phyloP scores from a whole-genome alignment of 805 yeast species.

The Komagataella kurtzmanii region DNA sequence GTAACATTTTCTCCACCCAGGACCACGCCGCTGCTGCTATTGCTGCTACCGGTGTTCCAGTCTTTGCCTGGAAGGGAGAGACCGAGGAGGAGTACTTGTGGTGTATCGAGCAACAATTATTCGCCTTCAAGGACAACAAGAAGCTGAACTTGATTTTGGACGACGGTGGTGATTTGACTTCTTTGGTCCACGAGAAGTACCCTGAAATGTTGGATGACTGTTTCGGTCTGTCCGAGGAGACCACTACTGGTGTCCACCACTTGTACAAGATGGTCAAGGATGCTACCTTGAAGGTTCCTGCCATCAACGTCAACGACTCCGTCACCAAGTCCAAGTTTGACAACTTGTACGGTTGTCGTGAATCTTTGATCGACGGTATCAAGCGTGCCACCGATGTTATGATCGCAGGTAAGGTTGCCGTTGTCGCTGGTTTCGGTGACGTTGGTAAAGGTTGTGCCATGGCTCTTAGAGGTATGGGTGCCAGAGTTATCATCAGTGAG shows the following conservation, averaged over 20 bases:
- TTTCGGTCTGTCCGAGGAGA: slow-evolving; percentile 95
- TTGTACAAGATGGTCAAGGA: slow-evolving; percentile 92
- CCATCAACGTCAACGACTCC: slow-evolving; percentile 97
- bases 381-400: slow-evolving; percentile 98
- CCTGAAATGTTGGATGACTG: slow-evolving; percentile 95
- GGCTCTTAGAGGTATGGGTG: slow-evolving; percentile 98
- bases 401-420: slow-evolving; percentile 99
- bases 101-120: slow-evolving; percentile 99
- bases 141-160: slow-evolving; percentile 94
- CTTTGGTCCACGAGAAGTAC: slow-evolving; percentile 93
- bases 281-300: slow-evolving; percentile 87
- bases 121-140: slow-evolving; percentile 91
- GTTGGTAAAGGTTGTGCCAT: slow-evolving; percentile 99
- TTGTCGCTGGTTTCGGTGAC: slow-evolving; percentile 99
- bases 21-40: slow-evolving; percentile 99
- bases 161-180: slow-evolving; percentile 98
- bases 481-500: slow-evolving; percentile 95
- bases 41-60: slow-evolving; percentile 99
- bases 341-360: slow-evolving; percentile 99
- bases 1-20: slow-evolving; percentile 99
- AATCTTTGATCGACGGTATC: slow-evolving; percentile 96
- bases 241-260: slow-evolving; percentile 99
- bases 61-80: slow-evolving; percentile 99
- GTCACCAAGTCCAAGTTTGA: slow-evolving; percentile 99
- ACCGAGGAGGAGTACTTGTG: slow-evolving; percentile 98